These are phyloP conservation scores for Beauveria sp. DNA, from an alignment of 2,329 filamentous ascomycete species.

Conservation along the genomic window DNA sequence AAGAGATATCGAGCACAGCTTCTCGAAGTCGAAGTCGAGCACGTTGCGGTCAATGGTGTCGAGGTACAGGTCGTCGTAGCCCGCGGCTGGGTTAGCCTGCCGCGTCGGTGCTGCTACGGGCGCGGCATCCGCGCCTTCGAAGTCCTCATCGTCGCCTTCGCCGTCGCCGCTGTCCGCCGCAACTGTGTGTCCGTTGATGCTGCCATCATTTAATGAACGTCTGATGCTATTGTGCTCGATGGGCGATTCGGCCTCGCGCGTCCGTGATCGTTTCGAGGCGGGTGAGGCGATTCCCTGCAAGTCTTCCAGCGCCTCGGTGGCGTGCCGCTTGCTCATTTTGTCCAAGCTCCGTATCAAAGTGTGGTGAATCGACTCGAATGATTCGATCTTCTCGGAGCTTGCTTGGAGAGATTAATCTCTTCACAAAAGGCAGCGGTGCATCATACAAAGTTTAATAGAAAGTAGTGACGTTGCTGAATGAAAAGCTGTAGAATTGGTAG, in stretches of 20 bases:
- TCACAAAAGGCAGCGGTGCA: background rate
- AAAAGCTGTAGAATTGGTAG: background rate
- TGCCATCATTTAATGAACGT: conserved; percentile 21
- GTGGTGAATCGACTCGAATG: background rate
- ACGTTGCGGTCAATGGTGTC: conserved; percentile 92
- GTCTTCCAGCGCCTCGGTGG: conserved; percentile 53
- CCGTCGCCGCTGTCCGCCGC: conserved; percentile 14
- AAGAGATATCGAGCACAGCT: conserved; percentile 89
- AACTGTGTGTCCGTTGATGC: conserved; percentile 23
- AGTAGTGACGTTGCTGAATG: background rate
- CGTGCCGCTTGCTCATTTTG: conserved; percentile 47
- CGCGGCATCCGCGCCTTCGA: conserved; percentile 30
- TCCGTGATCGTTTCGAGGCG: conserved; percentile 50
- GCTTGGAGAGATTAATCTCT: background rate
- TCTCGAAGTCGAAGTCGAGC: conserved; percentile 97
- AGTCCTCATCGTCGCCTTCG: conserved; percentile 32
- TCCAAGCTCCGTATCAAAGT: background rate
- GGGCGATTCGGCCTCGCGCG: conserved; percentile 37
- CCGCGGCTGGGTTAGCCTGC: conserved; percentile 72
- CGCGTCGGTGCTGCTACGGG: conserved; percentile 44
- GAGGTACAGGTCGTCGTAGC: conserved; percentile 93
- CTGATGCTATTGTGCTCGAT: conserved; percentile 25
- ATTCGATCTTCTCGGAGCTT: background rate
- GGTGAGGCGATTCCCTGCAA: conserved; percentile 47
- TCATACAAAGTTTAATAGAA: background rate